Evolutionary conservation across 1,284 basidiomycete genomes (phyloP).

Genomic region (Ganoderma sinense): DNA sequence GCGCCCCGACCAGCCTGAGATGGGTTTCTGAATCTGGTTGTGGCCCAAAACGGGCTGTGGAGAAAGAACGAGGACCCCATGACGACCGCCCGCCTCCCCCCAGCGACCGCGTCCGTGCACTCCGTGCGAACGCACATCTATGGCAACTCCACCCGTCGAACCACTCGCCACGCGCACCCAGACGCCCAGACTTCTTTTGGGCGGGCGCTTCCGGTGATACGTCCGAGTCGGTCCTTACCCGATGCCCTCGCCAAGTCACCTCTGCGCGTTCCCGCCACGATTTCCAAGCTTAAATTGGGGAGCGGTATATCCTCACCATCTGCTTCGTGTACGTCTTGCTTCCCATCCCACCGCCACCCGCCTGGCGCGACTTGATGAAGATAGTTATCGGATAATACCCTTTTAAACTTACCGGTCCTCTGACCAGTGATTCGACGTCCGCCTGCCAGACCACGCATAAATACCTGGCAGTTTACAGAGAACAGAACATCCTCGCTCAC

Average conservation of each 20-base stretch:
- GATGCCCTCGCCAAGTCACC: background rate
- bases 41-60: conserved; percentile 12
- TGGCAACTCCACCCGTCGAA: conserved; percentile 2
- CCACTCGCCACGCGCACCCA: conserved; percentile 15
- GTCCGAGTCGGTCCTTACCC: background rate
- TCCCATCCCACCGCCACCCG: background rate
- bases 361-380: too few species aligned
- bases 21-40: conserved; percentile 3
- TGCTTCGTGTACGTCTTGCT: background rate
- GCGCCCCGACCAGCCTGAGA: background rate
- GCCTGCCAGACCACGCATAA: background rate
- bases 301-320: background rate
- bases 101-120: background rate
- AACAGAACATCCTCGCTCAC: background rate
- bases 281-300: background rate
- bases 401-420: too few species aligned
- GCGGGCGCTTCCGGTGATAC: background rate
- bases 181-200: conserved; percentile 27
- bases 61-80: conserved; percentile 18
- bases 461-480: background rate
- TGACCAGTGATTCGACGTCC: background rate
- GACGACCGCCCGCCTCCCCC: conserved; percentile 20
- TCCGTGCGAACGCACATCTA: background rate
- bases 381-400: too few species aligned
- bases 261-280: background rate